A percentile compares a stretch with the other conserved stretches of the same genome.
phyloP scores from a whole-genome alignment of 805 yeast species.

The Schizosaccharomyces octosporus region DNA sequence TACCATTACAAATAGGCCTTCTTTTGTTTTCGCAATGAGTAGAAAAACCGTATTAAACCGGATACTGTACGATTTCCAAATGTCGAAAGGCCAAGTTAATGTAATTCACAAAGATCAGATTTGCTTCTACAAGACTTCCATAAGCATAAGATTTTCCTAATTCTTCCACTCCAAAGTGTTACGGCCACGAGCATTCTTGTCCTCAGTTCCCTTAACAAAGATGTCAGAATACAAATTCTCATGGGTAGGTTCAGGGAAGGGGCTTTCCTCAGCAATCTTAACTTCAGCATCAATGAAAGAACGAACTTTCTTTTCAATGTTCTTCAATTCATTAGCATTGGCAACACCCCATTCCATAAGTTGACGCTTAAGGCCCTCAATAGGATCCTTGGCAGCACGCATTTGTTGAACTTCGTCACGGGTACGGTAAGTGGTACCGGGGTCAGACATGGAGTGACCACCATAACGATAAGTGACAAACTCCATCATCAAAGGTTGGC shows the following conservation, averaged over 20 bases:
- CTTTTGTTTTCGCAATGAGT: too few species aligned
- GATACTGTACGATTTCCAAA: too few species aligned
- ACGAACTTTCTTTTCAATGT: slow-evolving; percentile 90
- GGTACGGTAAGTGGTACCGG: slow-evolving; percentile 98
- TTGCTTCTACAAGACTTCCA: too few species aligned
- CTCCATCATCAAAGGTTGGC: slow-evolving; percentile 89
- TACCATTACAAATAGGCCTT: too few species aligned
- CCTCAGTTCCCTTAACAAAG: slow-evolving; percentile 82
- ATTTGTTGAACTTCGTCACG: slow-evolving; percentile 98
- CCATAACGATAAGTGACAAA: slow-evolving; percentile 98
- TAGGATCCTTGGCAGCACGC: slow-evolving; percentile 96
- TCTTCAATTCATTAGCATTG: slow-evolving; percentile 80
- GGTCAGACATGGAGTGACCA: slow-evolving; percentile 99
- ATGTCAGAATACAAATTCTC: slow-evolving; percentile 90
- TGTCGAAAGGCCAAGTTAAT: too few species aligned
- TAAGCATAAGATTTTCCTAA: too few species aligned
- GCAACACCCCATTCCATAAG: slow-evolving; percentile 65
- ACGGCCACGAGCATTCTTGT: slow-evolving; percentile 86
- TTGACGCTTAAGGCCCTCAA: slow-evolving; percentile 79
- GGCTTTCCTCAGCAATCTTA: slow-evolving; percentile 75
- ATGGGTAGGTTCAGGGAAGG: slow-evolving; percentile 89
- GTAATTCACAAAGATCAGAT: too few species aligned
- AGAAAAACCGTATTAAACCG: too few species aligned
- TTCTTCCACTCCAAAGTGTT: slow-evolving; percentile 56
- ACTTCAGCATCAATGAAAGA: slow-evolving; percentile 85